Evolutionary conservation across 2,329 filamentous ascomycete species (phyloP).

Genomic region (Verticillium zaregamsianum): DNA sequence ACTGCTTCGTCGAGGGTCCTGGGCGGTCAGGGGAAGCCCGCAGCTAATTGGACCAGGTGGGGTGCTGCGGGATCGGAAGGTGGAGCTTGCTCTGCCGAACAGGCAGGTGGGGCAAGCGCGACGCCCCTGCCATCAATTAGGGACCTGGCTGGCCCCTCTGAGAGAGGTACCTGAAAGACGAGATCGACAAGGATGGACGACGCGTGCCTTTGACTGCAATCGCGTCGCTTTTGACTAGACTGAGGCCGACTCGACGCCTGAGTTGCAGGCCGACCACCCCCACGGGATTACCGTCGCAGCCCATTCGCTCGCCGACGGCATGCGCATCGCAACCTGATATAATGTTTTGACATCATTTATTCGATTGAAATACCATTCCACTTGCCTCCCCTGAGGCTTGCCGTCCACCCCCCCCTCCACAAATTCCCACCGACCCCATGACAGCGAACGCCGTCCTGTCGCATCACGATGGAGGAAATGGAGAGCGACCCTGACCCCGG

Average conservation of each 20-base stretch:
- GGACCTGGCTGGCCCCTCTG: not conserved
- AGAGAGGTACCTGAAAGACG: not conserved
- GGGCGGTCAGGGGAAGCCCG: conserved; percentile 4
- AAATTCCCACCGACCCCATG: not conserved
- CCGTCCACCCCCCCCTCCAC: not conserved
- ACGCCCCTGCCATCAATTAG: not conserved
- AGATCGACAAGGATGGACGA: not conserved
- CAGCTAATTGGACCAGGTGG: not conserved
- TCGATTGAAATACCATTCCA: no score
- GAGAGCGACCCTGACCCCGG: not conserved
- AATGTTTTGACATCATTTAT: no score
- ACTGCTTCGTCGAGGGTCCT: not conserved
- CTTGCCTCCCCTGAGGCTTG: not conserved
- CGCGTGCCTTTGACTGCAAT: not conserved
- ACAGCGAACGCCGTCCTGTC: not conserved
- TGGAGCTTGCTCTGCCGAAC: not conserved
- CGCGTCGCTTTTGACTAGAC: not conserved
- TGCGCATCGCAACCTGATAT: no score
- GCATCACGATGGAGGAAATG: not conserved
- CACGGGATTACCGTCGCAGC: no score
- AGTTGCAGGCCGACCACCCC: not conserved
- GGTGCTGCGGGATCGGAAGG: not conserved
- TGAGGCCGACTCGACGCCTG: not conserved
- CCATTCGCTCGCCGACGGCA: no score
- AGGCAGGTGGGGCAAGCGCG: not conserved